phyloP scores from a whole-genome alignment of 345 rosid genomes.

The Lumnitzera racemosa region DNA sequence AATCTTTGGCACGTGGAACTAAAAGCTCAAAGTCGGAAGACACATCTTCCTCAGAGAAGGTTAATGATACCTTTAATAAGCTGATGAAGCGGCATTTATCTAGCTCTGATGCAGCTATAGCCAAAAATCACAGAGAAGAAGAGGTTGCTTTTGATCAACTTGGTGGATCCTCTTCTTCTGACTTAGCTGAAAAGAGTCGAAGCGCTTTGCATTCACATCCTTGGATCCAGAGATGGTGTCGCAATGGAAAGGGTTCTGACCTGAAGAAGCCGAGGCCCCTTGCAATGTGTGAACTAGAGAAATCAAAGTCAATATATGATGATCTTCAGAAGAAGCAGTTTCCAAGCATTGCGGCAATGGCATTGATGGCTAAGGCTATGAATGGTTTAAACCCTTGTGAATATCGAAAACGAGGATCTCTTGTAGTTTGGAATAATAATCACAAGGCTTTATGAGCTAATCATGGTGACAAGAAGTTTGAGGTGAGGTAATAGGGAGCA shows the following conservation, averaged over 20 bases:
- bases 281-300: conserved; percentile 30
- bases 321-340: conserved; percentile 46
- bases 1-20: conserved; percentile 30
- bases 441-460: neutral
- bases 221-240: conserved; percentile 83
- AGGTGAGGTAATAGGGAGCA: no score
- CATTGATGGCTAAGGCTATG: conserved; percentile 85
- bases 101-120: conserved; percentile 22
- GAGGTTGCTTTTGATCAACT: conserved; percentile 9
- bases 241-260: conserved; percentile 12
- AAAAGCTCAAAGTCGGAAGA: conserved; percentile 35
- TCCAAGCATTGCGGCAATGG: conserved; percentile 97
- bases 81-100: conserved; percentile 21
- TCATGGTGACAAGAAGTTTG: no score
- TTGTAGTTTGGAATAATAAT: conserved; percentile 54
- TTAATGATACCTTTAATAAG: conserved; percentile 23
- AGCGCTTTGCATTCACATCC: conserved; percentile 31
- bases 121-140: conserved; percentile 23
- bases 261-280: conserved; percentile 18
- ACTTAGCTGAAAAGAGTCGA: conserved; percentile 19
- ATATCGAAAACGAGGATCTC: conserved; percentile 40
- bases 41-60: conserved; percentile 32
- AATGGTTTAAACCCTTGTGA: conserved; percentile 52
- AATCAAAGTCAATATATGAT: conserved; percentile 19
- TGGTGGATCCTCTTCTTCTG: conserved; percentile 19